Conservation (phyloP, 495 filamentous ascomycete species). For the Penicillium atrosanguineum region DNA sequence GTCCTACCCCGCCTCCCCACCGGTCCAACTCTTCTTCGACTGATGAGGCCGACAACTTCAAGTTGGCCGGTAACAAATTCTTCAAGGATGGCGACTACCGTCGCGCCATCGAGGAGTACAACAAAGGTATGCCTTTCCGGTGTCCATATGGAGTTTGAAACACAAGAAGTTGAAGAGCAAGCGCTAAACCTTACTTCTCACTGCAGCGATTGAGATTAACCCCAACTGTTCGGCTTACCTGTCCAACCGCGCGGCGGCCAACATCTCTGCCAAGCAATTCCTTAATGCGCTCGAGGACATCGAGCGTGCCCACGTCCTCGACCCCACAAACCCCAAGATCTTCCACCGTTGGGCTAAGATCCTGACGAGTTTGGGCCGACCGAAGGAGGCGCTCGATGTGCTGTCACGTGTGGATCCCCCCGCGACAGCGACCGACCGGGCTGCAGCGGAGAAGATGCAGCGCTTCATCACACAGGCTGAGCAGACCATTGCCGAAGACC, state of each 20-base stretch:
- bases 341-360: conserved; percentile 85
- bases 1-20: conserved; percentile 81
- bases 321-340: conserved; percentile 80
- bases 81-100: conserved; percentile 89
- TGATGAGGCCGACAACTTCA: conserved; percentile 82
- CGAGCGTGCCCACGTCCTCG: conserved; percentile 72
- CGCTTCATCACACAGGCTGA: conserved; percentile 79
- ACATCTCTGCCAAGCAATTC: conserved; percentile 79
- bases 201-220: conserved; percentile 71
- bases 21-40: conserved; percentile 53
- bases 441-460: conserved; percentile 76
- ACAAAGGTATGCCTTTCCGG: conserved; percentile 65
- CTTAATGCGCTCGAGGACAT: conserved; percentile 81
- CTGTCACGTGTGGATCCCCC: conserved; percentile 62
- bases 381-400: conserved; percentile 81
- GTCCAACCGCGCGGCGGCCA: conserved; percentile 91
- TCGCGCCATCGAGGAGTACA: conserved; percentile 86
- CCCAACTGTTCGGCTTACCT: conserved; percentile 78
- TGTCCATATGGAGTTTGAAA: background rate
- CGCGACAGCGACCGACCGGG: conserved; percentile 77
- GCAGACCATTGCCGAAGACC: conserved; percentile 67
- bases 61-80: conserved; percentile 89
- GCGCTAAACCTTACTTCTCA: conserved; percentile 8
- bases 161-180: background rate
- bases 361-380: conserved; percentile 79